These are phyloP conservation scores for Syzygium malaccense DNA, from an alignment of 441 rosid genomes.

Conservation along the genomic window DNA sequence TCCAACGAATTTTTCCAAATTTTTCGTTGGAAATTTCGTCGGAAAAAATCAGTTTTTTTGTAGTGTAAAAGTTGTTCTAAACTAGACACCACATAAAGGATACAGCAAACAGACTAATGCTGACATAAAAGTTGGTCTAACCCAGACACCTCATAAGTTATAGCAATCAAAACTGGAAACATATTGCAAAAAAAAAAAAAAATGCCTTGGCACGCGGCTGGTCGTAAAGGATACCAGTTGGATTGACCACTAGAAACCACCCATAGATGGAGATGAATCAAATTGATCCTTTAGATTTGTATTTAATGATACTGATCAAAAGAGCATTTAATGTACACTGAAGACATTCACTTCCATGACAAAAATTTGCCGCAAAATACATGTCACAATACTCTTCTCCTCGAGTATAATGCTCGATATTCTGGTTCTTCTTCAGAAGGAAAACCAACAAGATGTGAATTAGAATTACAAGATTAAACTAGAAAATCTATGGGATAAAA, in stretches of 20 bases:
- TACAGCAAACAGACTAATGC: background rate
- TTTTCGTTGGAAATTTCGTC: no score
- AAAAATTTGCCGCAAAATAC: background rate
- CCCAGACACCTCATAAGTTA: background rate
- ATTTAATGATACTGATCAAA: background rate
- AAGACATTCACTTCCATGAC: background rate
- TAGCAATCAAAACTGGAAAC: background rate
- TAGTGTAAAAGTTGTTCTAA: no score
- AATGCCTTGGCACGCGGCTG: conserved; percentile 77
- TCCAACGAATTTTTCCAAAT: no score
- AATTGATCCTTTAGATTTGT: background rate
- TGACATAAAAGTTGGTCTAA: no score
- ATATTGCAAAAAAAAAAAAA: background rate
- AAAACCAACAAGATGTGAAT: background rate
- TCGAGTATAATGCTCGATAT: background rate
- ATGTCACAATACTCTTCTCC: background rate
- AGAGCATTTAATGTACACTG: background rate
- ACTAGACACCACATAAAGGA: background rate
- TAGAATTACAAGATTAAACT: no score
- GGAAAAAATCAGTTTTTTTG: no score
- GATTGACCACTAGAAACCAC: conserved; percentile 18
- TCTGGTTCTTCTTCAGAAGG: background rate
- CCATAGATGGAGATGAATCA: background rate
- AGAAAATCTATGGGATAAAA: no score
- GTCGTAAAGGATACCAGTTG: conserved; percentile 67